Evolutionary conservation across 2,329 filamentous ascomycete species (phyloP), one percentile per base, ranked within the genome.

Genomic region (Whalleya microplaca): DNA sequence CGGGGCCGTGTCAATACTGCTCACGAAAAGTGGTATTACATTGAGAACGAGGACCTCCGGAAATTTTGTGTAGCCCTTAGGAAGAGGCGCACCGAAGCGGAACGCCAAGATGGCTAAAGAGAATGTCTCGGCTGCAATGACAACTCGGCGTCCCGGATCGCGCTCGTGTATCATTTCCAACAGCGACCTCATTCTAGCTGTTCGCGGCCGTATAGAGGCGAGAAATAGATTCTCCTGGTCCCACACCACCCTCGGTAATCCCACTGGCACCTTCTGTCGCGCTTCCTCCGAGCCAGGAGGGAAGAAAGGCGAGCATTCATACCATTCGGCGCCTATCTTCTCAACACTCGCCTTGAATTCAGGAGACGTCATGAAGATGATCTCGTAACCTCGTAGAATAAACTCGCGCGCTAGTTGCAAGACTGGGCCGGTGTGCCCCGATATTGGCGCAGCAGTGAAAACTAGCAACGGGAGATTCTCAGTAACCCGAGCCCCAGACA

Each of bases 121-220:
- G 2, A 71, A 64, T 2, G 69, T 66, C 61, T 83, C 80, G 32
- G 70, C 69, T n/a, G 82, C 49, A 12, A 80, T 65, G 19, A 83
- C 58, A 23, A 82, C 69, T 27, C 77, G 69, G 8, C 74, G 69
- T 3, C 57, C 59, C 2, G 73, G 71, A 29, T 76, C 67, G 1
- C 68, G 53, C 7, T 67, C 65, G 2, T 69, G 67, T 27, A 75
- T 56, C 3, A 62, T 65, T 64, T 72, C 71, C 14, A 78, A 74
- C 2, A 72, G 68, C 9, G 53, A 56, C 52, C 75, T 73, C 6
- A 77, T 44, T 4, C 70, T 67, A 41, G 66, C 55, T 55, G 74
- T 70, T 7, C 72, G 68, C 3, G 60, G 52, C 0, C 73, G 70
- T 3, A 75, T 76, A 10, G 65, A 51, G 3, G 66, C 65, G 40